Base-by-base conservation (phyloP, 257 asterid species). In the Eucommia ulmoides region DNA sequence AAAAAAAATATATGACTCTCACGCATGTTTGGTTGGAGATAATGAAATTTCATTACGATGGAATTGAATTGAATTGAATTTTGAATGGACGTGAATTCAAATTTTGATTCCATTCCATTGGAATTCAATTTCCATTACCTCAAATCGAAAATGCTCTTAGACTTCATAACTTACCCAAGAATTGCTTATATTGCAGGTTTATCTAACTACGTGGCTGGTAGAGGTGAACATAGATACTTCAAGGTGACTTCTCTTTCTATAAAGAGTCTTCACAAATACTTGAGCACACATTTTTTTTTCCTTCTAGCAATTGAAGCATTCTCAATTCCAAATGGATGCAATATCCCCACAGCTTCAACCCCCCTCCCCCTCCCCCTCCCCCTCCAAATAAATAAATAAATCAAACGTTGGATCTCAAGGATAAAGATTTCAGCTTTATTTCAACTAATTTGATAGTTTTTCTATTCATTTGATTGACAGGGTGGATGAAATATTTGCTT, bases 191-290 rank as follows among this genome's bases (percentile, higher is more conserved):
- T 23, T 55, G 55, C 80, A 86, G 88, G 74, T 82, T 46, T 81
- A 81, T 66, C 21, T 83, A 16, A 87, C 91, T 42, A 81, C 85
- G 41, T 78, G 84, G 97, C 57, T 78, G 54, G 74, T 71, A 57
- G 97, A 87, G 63, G 87, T 74, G 68, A 78, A 78, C 68, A 72
- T 87, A 20, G 82, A 78, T 54, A 69, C 61, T 61, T 55, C 50
- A 81, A 81, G 86, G 95, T 81, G 73, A 41, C n/a, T n/a, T n/a
- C n/a, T n/a, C n/a, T n/a, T n/a, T n/a, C n/a, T n/a, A n/a, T n/a
- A n/a, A n/a, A n/a, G n/a, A n/a, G n/a, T n/a, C n/a, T n/a, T n/a
- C n/a, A n/a, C n/a, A n/a, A n/a, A n/a, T n/a, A n/a, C n/a, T n/a
- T n/a, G n/a, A n/a, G n/a, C n/a, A n/a, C n/a, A n/a, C 44, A 42